Evolutionary conservation across 768 basidiomycete genomes (phyloP), one percentile per base, ranked within the genome.

Genomic region (Cystofilobasidium ferigula): DNA sequence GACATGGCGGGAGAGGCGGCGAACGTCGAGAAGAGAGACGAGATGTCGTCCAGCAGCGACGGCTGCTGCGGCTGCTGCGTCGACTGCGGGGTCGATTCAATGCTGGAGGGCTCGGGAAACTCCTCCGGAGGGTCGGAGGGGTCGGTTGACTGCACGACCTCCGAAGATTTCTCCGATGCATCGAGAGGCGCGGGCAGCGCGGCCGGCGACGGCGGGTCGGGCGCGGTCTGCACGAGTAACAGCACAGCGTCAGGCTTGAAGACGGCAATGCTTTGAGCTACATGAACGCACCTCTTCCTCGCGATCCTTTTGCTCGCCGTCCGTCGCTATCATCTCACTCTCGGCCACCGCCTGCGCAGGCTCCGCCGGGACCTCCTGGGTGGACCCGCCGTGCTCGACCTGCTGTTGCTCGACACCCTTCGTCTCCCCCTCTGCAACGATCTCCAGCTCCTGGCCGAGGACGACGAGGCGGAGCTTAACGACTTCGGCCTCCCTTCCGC

Each of bases 31-130:
- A 67, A 28, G 40, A 61, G 51, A 1, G 48, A 40, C 24, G 64
- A 53, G 38, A 67, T 59, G 32, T 67, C 64, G 32, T 38, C 38
- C 30, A 61, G 42, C 10, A 67, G 60, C 36, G 65, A 62, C 7
- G 60, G 65, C 47, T 18, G 61, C 6, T 24, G 59, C 30, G 36
- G 43, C 14, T 22, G 26, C 14, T n/a, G 16, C 34, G 42, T 5
- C 34, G 12, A 22, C 34, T 0, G 64, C 22, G 20, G 57, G 57
- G 64, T n/a, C n/a, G n/a, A n/a, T n/a, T n/a, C n/a, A n/a, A n/a
- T n/a, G n/a, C n/a, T n/a, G n/a, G n/a, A n/a, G n/a, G n/a, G n/a
- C n/a, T n/a, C n/a, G n/a, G n/a, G n/a, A n/a, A 65, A 65, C 26
- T 58, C 45, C 10, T 65, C 64, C 7, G 57, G 57, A 8, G 64